Conservation (phyloP, 139 green algal species). For the Chlorella vulgaris region DNA sequence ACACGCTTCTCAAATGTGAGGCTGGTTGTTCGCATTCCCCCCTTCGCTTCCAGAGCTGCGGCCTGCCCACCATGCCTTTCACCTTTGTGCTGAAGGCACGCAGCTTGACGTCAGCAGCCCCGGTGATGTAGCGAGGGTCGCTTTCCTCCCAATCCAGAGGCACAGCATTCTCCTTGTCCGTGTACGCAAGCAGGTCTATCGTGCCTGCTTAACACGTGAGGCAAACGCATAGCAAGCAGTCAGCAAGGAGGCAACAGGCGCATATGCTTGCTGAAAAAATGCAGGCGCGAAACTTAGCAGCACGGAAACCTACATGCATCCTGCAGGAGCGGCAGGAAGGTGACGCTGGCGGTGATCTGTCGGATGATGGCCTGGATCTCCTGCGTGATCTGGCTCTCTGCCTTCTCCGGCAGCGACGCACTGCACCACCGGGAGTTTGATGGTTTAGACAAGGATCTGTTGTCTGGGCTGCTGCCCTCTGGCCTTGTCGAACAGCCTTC, state of each 20-base stretch:
- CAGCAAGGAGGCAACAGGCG: too few relatives aligned
- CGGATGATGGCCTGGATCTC: conserved; percentile 96
- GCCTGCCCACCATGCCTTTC: too few relatives aligned
- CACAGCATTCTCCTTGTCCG: conserved; percentile 72
- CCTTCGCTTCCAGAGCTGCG: too few relatives aligned
- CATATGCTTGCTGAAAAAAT: too few relatives aligned
- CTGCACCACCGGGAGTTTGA: background rate
- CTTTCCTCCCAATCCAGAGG: conserved; percentile 92
- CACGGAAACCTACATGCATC: conserved; percentile 77
- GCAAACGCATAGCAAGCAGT: background rate
- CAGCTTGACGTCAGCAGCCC: conserved; percentile 84
- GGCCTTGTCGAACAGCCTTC: too few relatives aligned
- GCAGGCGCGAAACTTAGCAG: background rate
- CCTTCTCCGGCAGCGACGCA: conserved; percentile 69
- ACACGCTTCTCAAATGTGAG: too few relatives aligned
- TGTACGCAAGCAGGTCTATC: conserved; percentile 96
- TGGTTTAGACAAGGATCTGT: too few relatives aligned
- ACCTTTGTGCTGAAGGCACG: conserved; percentile 93
- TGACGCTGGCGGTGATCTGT: conserved; percentile 92
- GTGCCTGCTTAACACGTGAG: conserved; percentile 62
- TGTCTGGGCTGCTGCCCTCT: too few relatives aligned
- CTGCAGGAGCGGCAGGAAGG: conserved; percentile 94
- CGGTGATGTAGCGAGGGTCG: conserved; percentile 82
- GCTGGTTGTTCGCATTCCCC: too few relatives aligned
- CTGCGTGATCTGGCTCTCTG: conserved; percentile 80